Evolutionary conservation across 1,284 basidiomycete genomes (phyloP).

Genomic region (Ustilago shanxiensis): DNA sequence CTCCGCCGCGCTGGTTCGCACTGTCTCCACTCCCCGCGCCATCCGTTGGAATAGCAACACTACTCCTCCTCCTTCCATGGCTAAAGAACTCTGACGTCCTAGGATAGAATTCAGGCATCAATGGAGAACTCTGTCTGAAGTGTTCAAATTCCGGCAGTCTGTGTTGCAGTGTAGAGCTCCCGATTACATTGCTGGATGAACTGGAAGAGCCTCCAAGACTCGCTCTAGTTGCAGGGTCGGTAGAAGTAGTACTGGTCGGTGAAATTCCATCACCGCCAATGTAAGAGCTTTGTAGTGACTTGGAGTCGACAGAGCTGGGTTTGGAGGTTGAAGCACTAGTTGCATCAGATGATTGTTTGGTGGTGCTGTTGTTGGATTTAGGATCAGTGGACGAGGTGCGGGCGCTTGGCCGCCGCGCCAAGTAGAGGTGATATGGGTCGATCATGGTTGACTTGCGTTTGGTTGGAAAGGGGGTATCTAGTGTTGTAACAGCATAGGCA

Average conservation of each 20-base stretch:
- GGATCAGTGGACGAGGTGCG: slow-evolving; percentile 8
- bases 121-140: slow-evolving; percentile 38
- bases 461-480: background rate
- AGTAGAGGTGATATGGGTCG: slow-evolving; percentile 44
- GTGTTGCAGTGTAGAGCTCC: slow-evolving; percentile 22
- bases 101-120: slow-evolving; percentile 49
- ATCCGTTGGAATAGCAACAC: slow-evolving; percentile 22
- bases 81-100: slow-evolving; percentile 53
- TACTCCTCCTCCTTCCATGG: slow-evolving; percentile 37
- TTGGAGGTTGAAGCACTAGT: slow-evolving; percentile 15
- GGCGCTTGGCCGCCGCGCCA: slow-evolving; percentile 20
- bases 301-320: slow-evolving; percentile 39
- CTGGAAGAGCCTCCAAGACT: slow-evolving; percentile 31
- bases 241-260: slow-evolving; percentile 33
- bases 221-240: slow-evolving; percentile 19
- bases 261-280: slow-evolving; percentile 31
- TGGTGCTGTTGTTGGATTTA: slow-evolving; percentile 6
- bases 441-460: slow-evolving; percentile 25
- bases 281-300: slow-evolving; percentile 36
- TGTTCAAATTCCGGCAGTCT: slow-evolving; percentile 51
- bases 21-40: background rate
- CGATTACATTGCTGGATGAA: slow-evolving; percentile 14
- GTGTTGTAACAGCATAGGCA: background rate
- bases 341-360: background rate
- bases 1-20: background rate